Evolutionary conservation across 331 rosid species (phyloP).

Genomic region (Prunus yedoensis): DNA sequence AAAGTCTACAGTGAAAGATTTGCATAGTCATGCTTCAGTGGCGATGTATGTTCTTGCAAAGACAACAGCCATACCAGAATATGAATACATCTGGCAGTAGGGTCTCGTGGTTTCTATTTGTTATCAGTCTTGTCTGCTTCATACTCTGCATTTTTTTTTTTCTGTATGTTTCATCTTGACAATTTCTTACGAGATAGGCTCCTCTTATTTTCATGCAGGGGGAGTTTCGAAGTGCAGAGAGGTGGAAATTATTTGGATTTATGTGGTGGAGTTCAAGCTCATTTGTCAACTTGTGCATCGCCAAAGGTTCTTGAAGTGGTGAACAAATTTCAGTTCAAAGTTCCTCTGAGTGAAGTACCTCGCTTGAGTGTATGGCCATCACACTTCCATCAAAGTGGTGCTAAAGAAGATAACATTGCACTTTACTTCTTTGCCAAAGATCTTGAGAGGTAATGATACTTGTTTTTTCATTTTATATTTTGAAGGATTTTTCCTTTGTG

Average conservation of each 20-base stretch:
- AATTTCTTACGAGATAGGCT: conserved; percentile 17
- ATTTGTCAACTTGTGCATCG: conserved; percentile 76
- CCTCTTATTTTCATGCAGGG: conserved; percentile 53
- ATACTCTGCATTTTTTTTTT: neutral
- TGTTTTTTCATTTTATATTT: conserved; percentile 9
- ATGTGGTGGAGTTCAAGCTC: conserved; percentile 82
- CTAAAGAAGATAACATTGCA: conserved; percentile 82
- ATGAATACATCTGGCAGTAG: conserved; percentile 88
- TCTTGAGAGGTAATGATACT: conserved; percentile 55
- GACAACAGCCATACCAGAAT: conserved; percentile 66
- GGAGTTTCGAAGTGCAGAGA: conserved; percentile 70
- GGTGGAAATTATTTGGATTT: conserved; percentile 52
- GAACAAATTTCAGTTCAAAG: conserved; percentile 49
- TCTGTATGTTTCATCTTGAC: conserved; percentile 8
- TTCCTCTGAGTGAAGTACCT: conserved; percentile 71
- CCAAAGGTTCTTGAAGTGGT: conserved; percentile 69
- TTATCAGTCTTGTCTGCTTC: conserved; percentile 1
- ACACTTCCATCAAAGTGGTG: conserved; percentile 70
- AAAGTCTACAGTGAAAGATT: conserved; percentile 45
- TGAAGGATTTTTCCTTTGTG: neutral
- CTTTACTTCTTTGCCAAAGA: conserved; percentile 93
- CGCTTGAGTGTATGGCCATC: conserved; percentile 87
- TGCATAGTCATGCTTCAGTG: conserved; percentile 31
- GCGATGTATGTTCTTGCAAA: conserved; percentile 38
- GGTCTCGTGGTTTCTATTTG: conserved; percentile 28